Percentiles rank a stretch among this genome's conserved stretches.
Evolutionary conservation across 2,329 filamentous ascomycete genomes (phyloP).

Genomic region (Botrytis fragariae): DNA sequence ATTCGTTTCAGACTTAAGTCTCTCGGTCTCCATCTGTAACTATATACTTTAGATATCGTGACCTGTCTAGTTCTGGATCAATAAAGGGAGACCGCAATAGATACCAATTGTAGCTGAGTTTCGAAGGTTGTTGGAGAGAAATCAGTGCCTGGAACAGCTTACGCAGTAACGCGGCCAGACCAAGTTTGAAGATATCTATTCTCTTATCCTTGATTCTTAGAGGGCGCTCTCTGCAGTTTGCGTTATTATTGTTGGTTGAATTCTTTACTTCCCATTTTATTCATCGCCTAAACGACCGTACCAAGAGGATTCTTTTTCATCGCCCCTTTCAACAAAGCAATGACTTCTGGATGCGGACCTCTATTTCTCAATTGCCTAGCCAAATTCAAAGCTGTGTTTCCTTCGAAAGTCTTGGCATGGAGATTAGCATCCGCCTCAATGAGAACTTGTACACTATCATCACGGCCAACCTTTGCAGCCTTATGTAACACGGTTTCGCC

Average conservation of each 20-base stretch:
- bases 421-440: not conserved
- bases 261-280: not conserved
- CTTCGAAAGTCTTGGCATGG: not conserved
- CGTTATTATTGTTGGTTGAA: not conserved
- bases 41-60: not conserved
- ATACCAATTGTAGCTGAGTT: not conserved
- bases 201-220: not conserved
- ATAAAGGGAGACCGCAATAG: not conserved
- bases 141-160: accelerated
- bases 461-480: not conserved
- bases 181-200: not conserved
- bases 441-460: constrained; percentile 3
- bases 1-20: too few relatives aligned
- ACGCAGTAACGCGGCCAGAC: accelerated
- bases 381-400: not conserved
- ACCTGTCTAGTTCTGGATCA: not conserved
- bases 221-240: not conserved
- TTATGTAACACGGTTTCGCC: not conserved
- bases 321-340: not conserved
- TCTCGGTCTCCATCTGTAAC: not conserved
- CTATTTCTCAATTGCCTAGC: not conserved
- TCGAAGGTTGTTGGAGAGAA: not conserved
- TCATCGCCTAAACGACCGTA: not conserved
- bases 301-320: not conserved
- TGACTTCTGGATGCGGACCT: not conserved